Conservation (phyloP, 768 basidiomycete genomes). For the Suillus americanus region DNA sequence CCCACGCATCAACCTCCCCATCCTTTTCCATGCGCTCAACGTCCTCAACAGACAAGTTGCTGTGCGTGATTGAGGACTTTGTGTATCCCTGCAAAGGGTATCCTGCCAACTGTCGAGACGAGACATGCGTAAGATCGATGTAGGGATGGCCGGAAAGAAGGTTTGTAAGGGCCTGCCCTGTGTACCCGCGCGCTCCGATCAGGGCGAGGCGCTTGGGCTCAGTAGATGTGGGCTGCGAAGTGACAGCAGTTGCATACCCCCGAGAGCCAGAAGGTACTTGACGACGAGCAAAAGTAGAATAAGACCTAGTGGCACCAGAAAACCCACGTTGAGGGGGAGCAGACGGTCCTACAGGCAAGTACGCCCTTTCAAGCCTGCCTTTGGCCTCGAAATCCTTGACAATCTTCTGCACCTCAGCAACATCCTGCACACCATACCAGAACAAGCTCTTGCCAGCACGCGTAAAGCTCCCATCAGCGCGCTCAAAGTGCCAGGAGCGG, state of each 20-base stretch:
- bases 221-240: slow-evolving; percentile 40
- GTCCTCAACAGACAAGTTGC: slow-evolving; percentile 74
- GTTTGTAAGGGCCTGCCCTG: slow-evolving; percentile 87
- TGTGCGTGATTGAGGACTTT: slow-evolving; percentile 72
- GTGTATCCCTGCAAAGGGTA: slow-evolving; percentile 76
- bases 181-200: slow-evolving; percentile 95
- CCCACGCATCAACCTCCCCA: slow-evolving; percentile 95
- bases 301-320: slow-evolving; percentile 47
- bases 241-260: slow-evolving; percentile 77
- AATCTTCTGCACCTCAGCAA: slow-evolving; percentile 85
- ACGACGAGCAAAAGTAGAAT: slow-evolving; percentile 57
- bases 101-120: slow-evolving; percentile 92
- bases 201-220: slow-evolving; percentile 89
- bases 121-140: slow-evolving; percentile 91
- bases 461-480: slow-evolving; percentile 96
- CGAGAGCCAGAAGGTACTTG: slow-evolving; percentile 49
- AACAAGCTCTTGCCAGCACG: slow-evolving; percentile 91
- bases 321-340: slow-evolving; percentile 51
- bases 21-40: slow-evolving; percentile 88
- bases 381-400: slow-evolving; percentile 75
- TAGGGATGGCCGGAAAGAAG: slow-evolving; percentile 89
- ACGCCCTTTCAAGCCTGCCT: slow-evolving; percentile 83
- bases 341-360: slow-evolving; percentile 83
- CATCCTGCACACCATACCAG: slow-evolving; percentile 96
- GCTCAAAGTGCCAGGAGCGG: slow-evolving; percentile 97